Percentiles rank a stretch among this genome's conserved stretches.
These are phyloP conservation scores for Ceratocystis lukuohia DNA, from an alignment of 2,329 filamentous ascomycete genomes.

Conservation along the genomic window DNA sequence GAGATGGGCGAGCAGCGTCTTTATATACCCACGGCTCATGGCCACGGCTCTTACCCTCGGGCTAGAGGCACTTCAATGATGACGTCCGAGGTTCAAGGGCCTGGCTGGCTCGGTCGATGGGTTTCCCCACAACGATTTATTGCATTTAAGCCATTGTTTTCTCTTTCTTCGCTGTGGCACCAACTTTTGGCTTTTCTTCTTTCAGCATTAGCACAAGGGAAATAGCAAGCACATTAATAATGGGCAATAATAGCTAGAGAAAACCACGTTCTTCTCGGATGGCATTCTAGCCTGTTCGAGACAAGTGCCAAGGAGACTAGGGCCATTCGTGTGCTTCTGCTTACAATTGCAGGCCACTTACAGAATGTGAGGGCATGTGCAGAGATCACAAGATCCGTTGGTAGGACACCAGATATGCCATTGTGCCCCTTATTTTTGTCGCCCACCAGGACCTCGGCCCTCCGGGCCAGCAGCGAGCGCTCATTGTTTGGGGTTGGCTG, in stretches of 20 bases:
- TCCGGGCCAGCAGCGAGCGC: not conserved
- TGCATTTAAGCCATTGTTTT: not conserved
- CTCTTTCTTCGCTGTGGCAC: not conserved
- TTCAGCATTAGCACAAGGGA: not conserved
- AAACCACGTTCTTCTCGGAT: not conserved
- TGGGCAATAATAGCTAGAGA: no score
- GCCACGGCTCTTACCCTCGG: not conserved
- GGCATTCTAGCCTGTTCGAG: not conserved
- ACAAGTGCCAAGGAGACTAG: not conserved
- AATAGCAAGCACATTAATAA: not conserved
- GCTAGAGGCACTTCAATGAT: not conserved
- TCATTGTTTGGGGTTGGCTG: not conserved
- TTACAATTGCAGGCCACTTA: not conserved
- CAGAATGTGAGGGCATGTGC: no score
- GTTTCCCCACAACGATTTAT: not conserved
- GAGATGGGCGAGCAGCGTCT: not conserved
- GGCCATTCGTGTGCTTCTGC: not conserved
- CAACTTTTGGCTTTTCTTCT: not conserved
- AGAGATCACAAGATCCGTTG: not conserved
- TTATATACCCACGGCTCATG: slow-evolving; percentile 8
- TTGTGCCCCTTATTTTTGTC: not conserved
- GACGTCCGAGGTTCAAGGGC: not conserved
- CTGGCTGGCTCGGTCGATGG: not conserved
- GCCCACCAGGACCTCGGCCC: not conserved
- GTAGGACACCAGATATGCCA: not conserved